Conservation (phyloP, 352 stramenopile species). For the Globisporangium polare region DNA sequence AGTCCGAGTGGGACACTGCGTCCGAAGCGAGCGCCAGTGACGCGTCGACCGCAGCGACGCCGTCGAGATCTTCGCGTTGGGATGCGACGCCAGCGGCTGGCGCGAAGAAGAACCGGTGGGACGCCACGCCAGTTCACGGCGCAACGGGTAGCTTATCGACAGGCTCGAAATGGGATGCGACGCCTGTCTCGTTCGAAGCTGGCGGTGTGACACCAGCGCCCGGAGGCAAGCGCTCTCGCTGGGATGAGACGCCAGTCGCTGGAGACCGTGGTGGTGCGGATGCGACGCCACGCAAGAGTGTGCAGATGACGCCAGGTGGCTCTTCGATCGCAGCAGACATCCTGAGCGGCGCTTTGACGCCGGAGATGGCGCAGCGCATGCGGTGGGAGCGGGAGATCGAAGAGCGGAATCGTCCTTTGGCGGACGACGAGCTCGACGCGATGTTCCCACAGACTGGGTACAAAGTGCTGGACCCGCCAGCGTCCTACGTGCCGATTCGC, state of each 20-base stretch:
- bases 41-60: slow-evolving; percentile 41
- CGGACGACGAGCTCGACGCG: slow-evolving; percentile 95
- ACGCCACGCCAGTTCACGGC: slow-evolving; percentile 65
- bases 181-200: slow-evolving; percentile 54
- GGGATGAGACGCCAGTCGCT: slow-evolving; percentile 94
- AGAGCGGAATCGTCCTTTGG: slow-evolving; percentile 94
- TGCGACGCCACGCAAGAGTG: slow-evolving; percentile 43
- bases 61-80: slow-evolving; percentile 66
- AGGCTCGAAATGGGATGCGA: slow-evolving; percentile 92
- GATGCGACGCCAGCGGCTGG: slow-evolving; percentile 49
- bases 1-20: slow-evolving; percentile 74
- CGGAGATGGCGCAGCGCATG: slow-evolving; percentile 91
- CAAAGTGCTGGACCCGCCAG: slow-evolving; percentile 93
- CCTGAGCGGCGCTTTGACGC: slow-evolving; percentile 72
- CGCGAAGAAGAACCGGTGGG: slow-evolving; percentile 79
- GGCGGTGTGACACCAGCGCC: slow-evolving; percentile 47
- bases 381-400: slow-evolving; percentile 97
- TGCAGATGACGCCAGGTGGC: slow-evolving; percentile 70
- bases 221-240: slow-evolving; percentile 90
- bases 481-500: slow-evolving; percentile 94
- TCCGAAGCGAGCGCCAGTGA: slow-evolving; percentile 31
- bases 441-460: slow-evolving; percentile 96
- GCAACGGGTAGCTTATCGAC: slow-evolving; percentile 15
- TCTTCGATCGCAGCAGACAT: slow-evolving; percentile 49
- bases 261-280: slow-evolving; percentile 26